Percentiles rank a stretch among this genome's conserved stretches.
Evolutionary conservation across 345 rosid genomes (phyloP).

Genomic region (Camelina laxa): DNA sequence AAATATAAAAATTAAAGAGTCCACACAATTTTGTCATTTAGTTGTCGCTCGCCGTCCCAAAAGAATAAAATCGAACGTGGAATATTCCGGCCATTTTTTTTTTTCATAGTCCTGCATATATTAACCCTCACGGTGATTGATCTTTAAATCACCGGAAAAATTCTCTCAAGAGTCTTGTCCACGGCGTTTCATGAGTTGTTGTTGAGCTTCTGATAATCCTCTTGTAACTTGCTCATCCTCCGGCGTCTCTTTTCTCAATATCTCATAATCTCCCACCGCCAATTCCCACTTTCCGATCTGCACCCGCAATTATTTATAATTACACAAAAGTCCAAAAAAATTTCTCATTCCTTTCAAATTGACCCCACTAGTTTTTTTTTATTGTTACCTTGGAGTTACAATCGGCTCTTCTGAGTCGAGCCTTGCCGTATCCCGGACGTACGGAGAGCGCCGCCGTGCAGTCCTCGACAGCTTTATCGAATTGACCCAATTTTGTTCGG

Average conservation of each 20-base stretch:
- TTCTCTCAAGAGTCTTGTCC: constrained; percentile 40
- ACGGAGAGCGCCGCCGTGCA: constrained; percentile 69
- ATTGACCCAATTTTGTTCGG: constrained; percentile 64
- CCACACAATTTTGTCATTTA: constrained; percentile 31
- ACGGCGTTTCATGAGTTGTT: constrained; percentile 53
- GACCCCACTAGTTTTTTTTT: neutral
- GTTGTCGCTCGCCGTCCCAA: constrained; percentile 24
- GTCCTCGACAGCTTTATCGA: constrained; percentile 71
- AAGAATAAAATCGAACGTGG: neutral
- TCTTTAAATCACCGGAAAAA: neutral
- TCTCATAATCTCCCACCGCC: constrained; percentile 69
- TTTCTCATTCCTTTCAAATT: neutral
- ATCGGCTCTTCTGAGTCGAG: constrained; percentile 86
- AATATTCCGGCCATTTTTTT: neutral
- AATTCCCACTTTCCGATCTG: constrained; percentile 78
- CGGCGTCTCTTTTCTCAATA: constrained; percentile 59
- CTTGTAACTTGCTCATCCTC: constrained; percentile 67
- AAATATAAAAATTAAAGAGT: constrained; percentile 22
- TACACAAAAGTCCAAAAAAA: neutral
- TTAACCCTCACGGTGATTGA: neutral
- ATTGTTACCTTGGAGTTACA: constrained; percentile 68
- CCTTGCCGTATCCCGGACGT: constrained; percentile 72
- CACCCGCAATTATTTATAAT: neutral
- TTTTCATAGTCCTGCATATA: constrained; percentile 1
- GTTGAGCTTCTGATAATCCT: constrained; percentile 59